Percentiles rank a stretch among this genome's conserved stretches.
These are phyloP conservation scores for Pseudomassariella vexata DNA, from an alignment of 2,329 filamentous ascomycete species.

Conservation along the genomic window DNA sequence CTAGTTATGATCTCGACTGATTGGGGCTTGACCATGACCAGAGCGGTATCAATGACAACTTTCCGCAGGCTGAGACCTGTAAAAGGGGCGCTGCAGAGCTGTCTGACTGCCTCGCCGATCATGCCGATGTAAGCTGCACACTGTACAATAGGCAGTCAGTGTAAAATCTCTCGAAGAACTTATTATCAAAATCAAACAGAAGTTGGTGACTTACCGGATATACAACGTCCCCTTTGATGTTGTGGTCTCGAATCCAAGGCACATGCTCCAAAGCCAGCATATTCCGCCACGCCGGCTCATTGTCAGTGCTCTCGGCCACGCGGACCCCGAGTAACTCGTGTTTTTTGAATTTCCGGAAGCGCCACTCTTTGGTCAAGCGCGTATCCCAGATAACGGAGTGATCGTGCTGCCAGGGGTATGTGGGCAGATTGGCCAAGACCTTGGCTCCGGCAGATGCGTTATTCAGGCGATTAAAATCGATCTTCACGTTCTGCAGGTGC, in stretches of 20 bases:
- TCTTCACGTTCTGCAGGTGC: background rate
- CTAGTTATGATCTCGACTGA: constrained; percentile 1
- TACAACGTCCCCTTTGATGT: constrained; percentile 35
- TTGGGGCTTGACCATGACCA: too few relatives aligned
- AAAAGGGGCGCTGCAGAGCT: too few relatives aligned
- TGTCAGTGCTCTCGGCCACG: constrained; percentile 1
- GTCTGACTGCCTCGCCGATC: constrained; percentile 12
- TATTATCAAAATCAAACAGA: too few relatives aligned
- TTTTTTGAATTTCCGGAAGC: background rate
- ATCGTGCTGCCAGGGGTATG: constrained; percentile 9
- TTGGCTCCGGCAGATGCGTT: background rate
- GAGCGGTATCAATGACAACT: too few relatives aligned
- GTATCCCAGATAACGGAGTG: background rate
- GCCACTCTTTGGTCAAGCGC: constrained; percentile 3
- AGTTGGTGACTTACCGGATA: too few relatives aligned
- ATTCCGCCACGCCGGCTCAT: constrained; percentile 5
- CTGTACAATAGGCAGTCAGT: too few relatives aligned
- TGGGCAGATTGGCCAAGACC: constrained; percentile 6
- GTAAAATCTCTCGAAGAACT: too few relatives aligned
- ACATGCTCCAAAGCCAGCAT: constrained; percentile 3
- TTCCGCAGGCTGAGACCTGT: too few relatives aligned
- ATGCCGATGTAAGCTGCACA: constrained; percentile 28
- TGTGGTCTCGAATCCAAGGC: constrained; percentile 36
- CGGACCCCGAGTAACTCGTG: constrained; percentile 6
- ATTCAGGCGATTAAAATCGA: constrained; percentile 1